These are phyloP conservation scores for Penicillium desertorum DNA, from an alignment of 495 filamentous ascomycete species.

Conservation along the genomic window DNA sequence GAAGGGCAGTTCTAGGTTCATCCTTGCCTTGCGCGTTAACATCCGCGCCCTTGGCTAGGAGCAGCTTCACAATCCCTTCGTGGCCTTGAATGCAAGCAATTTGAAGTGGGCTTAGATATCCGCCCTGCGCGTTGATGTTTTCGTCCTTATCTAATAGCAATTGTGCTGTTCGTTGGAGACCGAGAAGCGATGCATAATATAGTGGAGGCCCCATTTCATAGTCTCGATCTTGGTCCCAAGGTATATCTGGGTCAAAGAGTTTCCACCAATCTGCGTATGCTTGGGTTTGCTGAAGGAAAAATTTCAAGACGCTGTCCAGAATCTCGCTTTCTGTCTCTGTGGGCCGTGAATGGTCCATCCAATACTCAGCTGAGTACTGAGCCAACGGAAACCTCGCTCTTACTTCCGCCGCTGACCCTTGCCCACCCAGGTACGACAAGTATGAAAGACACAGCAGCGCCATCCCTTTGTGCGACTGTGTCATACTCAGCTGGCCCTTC, in stretches of 20 bases:
- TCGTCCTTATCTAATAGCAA: too few species aligned
- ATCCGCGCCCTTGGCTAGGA: too few species aligned
- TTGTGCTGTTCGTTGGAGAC: too few species aligned
- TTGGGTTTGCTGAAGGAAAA: neutral
- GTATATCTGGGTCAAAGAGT: neutral
- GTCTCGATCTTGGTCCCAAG: neutral
- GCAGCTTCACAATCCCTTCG: too few species aligned
- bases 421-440: neutral
- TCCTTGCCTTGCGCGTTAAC: too few species aligned
- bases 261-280: neutral
- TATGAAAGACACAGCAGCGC: neutral
- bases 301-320: neutral
- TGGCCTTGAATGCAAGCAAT: too few species aligned
- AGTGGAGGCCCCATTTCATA: neutral
- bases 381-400: neutral
- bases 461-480: neutral
- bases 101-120: too few species aligned
- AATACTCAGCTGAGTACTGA: neutral
- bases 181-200: neutral
- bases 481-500: neutral
- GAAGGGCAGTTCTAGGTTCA: too few species aligned
- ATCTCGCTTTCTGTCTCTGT: neutral
- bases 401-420: neutral
- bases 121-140: too few species aligned
- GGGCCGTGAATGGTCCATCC: neutral